Conservation (phyloP, 2,329 filamentous ascomycete genomes). For the Ilyonectria destructans region DNA sequence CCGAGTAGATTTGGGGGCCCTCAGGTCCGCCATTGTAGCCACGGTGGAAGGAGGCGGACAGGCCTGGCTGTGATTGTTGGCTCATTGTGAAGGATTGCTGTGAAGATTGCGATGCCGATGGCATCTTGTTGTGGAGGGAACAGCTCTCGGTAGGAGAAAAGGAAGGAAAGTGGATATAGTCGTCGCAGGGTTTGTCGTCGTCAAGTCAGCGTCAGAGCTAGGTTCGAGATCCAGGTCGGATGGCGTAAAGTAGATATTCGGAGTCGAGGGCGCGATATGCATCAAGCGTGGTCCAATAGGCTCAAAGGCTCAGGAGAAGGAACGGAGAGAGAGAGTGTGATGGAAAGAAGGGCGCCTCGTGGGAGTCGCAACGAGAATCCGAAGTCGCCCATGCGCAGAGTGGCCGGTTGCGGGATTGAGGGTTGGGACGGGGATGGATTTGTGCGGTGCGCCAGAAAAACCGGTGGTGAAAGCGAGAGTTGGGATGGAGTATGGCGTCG, state of each 20-base stretch:
- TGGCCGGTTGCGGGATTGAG: constrained; percentile 29
- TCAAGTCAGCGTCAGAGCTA: not conserved
- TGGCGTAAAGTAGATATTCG: constrained; percentile 16
- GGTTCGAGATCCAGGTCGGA: constrained; percentile 15
- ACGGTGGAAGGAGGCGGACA: constrained; percentile 57
- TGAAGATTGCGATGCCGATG: constrained; percentile 67
- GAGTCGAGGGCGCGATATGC: constrained; percentile 23
- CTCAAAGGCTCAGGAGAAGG: constrained; percentile 5
- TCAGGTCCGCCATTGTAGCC: constrained; percentile 56
- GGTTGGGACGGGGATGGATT: constrained; percentile 26
- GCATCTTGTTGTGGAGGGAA: constrained; percentile 48
- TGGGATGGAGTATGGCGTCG: constrained; percentile 49
- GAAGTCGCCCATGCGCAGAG: constrained; percentile 44
- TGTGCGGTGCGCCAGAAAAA: constrained; percentile 47
- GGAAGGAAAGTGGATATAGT: constrained; percentile 3
- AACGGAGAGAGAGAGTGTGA: not conserved
- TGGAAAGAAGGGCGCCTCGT: constrained; percentile 34
- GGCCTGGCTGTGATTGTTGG: constrained; percentile 65
- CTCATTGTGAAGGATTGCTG: constrained; percentile 73
- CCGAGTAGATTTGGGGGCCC: constrained; percentile 75
- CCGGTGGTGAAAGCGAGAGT: constrained; percentile 47
- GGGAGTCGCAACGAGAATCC: constrained; percentile 36
- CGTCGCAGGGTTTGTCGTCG: constrained; percentile 5
- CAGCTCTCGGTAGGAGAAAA: constrained; percentile 4
- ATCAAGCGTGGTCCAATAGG: constrained; percentile 31